phyloP scores from a whole-genome alignment of 257 asterid species.

The Eustoma russellianum region DNA sequence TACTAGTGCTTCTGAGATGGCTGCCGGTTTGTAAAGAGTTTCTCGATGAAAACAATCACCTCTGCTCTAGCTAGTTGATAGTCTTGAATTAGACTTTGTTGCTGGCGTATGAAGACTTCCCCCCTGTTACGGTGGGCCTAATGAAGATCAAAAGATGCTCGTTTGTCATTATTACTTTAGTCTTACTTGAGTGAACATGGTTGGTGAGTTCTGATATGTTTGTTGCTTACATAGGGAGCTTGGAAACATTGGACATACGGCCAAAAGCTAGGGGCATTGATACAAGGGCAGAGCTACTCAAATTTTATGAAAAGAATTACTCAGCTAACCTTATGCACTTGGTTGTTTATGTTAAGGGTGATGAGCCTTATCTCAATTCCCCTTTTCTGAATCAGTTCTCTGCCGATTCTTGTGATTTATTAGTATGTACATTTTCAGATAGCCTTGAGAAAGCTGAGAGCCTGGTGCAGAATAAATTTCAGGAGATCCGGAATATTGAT shows the following conservation, averaged over 20 bases:
- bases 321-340: constrained; percentile 97
- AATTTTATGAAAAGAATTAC: constrained; percentile 69
- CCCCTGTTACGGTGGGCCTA: no score
- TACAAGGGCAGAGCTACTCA: constrained; percentile 77
- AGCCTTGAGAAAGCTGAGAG: constrained; percentile 72
- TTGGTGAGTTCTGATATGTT: background rate
- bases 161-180: background rate
- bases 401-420: constrained; percentile 9
- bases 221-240: constrained; percentile 50
- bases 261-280: constrained; percentile 85
- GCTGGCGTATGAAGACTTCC: no score
- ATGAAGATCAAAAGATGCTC: no score
- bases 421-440: constrained; percentile 38
- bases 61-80: no score
- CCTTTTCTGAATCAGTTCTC: constrained; percentile 16
- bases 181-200: background rate
- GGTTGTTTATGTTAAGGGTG: constrained; percentile 87
- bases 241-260: constrained; percentile 84
- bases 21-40: no score
- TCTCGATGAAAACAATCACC: no score
- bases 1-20: no score
- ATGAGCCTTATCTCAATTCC: constrained; percentile 10
- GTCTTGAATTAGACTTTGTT: no score
- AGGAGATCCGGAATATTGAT: constrained; percentile 65
- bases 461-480: constrained; percentile 66